Evolutionary conservation across 106 monocot species (phyloP), one percentile per base, ranked within the genome.

Genomic region (Dioscorea alata): DNA sequence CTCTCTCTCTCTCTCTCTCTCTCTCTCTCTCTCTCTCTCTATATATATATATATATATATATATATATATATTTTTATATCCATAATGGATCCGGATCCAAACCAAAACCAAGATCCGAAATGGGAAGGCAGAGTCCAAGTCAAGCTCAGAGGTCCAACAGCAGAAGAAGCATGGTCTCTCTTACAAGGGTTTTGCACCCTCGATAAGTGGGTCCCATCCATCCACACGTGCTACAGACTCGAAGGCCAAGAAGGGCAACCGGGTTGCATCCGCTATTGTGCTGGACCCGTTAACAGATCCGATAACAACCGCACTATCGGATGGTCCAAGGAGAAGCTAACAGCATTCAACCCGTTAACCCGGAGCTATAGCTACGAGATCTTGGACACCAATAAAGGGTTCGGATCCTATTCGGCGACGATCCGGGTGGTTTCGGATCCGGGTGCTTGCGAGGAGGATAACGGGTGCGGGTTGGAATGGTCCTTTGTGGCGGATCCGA

Each of bases 311-410:
- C 9, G 12, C 12, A 12, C 50, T 8, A 51, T 53, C 10, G 63
- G 62, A 9, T 79, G 80, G 80, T 65, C 61, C 24, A 80, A 74
- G 65, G 80, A 80, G 70, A 63, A 66, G 24, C 65, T 80, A 9
- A 28, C 71, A 1, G 59, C n/a, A 7, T 42, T 70, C 52, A 65
- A 80, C 33, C 21, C 50, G 25, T 24, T 13, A 22, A 65, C 23
- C 33, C 57, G 58, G 59, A 66, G 60, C 66, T 80, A 69, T 50
- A 54, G 61, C 21, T 80, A 80, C 33, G 79, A 59, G 57, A 28
- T 80, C 9, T 15, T 64, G 16, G 79, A 74, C 15, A 80, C 4
- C 63, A 74, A 74, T n/a, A 65, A 69, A 58, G 74, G 79, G 58
- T 59, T 80, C 21, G 74, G 69, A 48, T 12, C 19, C 13, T 74